These are phyloP conservation scores for Sphagnum tenellum DNA, from an alignment of 225 moss, liverwort and hornwort species.

Conservation along the genomic window DNA sequence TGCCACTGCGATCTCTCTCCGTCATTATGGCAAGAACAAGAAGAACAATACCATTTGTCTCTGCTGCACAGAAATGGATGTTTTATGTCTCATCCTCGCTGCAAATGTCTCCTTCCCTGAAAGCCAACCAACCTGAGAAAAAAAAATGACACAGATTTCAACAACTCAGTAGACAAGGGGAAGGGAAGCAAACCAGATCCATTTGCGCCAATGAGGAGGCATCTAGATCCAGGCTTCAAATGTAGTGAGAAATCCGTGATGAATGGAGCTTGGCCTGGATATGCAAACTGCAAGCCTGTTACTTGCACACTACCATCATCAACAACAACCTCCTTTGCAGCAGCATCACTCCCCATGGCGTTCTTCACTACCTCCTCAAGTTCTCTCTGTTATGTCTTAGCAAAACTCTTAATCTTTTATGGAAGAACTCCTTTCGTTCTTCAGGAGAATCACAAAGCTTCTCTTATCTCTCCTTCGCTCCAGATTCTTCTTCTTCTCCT, in stretches of 20 bases:
- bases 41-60: neutral
- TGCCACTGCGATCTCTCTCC: neutral
- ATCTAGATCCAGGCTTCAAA: constrained; percentile 67
- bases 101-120: no score
- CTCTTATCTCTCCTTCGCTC: no score
- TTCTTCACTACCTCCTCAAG: no score
- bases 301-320: constrained; percentile 35
- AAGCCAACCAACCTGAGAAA: neutral
- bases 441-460: no score
- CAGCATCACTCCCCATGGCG: constrained; percentile 31
- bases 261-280: constrained; percentile 64
- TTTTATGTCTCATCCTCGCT: neutral
- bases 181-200: constrained; percentile 54
- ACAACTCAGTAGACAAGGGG: neutral
- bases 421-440: no score
- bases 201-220: constrained; percentile 94
- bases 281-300: constrained; percentile 78
- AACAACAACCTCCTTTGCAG: constrained; percentile 25
- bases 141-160: neutral
- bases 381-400: no score
- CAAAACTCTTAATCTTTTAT: no score
- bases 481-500: no score
- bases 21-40: neutral
- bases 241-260: constrained; percentile 76
- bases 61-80: neutral